These are phyloP conservation scores for Fusarium setosum DNA, from an alignment of 2,329 filamentous ascomycete species.

Conservation along the genomic window DNA sequence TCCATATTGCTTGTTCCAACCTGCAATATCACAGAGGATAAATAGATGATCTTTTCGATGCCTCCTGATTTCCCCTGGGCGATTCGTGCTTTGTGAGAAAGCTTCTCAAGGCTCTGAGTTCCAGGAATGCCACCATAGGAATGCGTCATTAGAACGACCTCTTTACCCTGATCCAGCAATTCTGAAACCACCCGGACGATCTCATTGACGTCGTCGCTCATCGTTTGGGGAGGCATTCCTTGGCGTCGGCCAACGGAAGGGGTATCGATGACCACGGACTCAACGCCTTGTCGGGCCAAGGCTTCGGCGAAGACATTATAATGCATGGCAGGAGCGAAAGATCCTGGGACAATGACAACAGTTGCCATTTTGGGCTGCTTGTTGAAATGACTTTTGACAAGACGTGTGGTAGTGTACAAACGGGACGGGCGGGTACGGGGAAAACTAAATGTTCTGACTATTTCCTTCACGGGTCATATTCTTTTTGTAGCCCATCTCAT, in stretches of 20 bases:
- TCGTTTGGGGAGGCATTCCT: constrained; percentile 3
- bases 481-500: no score
- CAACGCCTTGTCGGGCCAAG: not conserved
- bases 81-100: constrained; percentile 7
- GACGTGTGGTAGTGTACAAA: no score
- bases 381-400: no score
- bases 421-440: no score
- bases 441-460: no score
- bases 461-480: no score
- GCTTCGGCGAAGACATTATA: constrained; percentile 14
- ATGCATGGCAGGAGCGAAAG: constrained; percentile 9
- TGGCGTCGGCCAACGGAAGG: constrained; percentile 17
- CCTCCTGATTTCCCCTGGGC: constrained; percentile 12
- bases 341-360: constrained; percentile 19
- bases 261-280: not conserved
- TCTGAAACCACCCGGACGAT: constrained; percentile 4
- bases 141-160: constrained; percentile 19
- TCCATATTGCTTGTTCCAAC: constrained; percentile 2
- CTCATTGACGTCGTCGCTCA: constrained; percentile 20
- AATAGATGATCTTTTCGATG: constrained; percentile 13
- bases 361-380: not conserved
- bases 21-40: constrained; percentile 15
- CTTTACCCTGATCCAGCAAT: constrained; percentile 2
- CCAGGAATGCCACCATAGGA: constrained; percentile 27
- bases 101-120: constrained; percentile 6